phyloP scores from a whole-genome alignment of 306 rosid genomes.

The Leucaena leucocephala region DNA sequence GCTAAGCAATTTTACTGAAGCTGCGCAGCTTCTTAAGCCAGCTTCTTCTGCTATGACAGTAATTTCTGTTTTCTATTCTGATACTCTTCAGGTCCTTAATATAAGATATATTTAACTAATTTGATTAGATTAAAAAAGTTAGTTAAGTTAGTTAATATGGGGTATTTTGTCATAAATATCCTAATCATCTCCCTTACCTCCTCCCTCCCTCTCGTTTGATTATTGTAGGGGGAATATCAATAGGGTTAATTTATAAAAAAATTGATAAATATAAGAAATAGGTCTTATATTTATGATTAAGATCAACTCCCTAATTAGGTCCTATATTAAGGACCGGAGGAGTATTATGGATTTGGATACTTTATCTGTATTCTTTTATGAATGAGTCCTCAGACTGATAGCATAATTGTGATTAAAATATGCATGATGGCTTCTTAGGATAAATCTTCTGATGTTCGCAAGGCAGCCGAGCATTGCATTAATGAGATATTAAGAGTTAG shows the following conservation, averaged over 20 bases:
- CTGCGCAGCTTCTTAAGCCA: slow-evolving; percentile 86
- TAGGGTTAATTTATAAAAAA: too few relatives aligned
- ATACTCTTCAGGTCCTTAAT: neutral
- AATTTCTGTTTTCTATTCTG: slow-evolving; percentile 34
- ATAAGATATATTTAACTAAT: too few relatives aligned
- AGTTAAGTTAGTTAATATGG: too few relatives aligned
- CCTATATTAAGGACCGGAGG: too few relatives aligned
- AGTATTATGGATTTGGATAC: neutral
- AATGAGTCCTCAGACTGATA: slow-evolving; percentile 10
- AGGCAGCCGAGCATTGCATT: slow-evolving; percentile 91
- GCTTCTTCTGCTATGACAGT: slow-evolving; percentile 92
- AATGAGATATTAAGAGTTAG: slow-evolving; percentile 85
- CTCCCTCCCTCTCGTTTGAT: too few relatives aligned
- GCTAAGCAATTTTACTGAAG: slow-evolving; percentile 75
- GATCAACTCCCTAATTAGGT: too few relatives aligned
- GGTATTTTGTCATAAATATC: too few relatives aligned
- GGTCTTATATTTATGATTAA: too few relatives aligned
- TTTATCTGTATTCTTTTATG: neutral
- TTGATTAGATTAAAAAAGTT: too few relatives aligned
- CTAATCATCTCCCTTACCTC: too few relatives aligned
- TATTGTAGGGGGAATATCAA: too few relatives aligned
- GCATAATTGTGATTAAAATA: slow-evolving; percentile 12
- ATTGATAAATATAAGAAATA: too few relatives aligned
- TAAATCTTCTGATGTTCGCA: slow-evolving; percentile 98
- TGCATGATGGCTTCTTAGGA: slow-evolving; percentile 58